Evolutionary conservation across 2,329 filamentous ascomycete genomes (phyloP).

Genomic region (Epichloe hybrida): DNA sequence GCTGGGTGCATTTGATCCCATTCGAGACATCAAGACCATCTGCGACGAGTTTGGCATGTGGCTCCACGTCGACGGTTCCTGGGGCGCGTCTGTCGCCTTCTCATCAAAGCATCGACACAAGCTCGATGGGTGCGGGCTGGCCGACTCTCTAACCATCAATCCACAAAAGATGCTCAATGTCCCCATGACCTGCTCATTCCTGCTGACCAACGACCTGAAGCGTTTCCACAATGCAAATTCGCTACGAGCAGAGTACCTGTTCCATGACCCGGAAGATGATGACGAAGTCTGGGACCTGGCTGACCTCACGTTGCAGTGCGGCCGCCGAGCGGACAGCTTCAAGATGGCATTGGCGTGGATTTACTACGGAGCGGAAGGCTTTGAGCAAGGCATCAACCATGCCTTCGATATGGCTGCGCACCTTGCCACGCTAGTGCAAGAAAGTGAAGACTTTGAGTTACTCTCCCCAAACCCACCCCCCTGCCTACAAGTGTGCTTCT

Average conservation of each 20-base stretch:
- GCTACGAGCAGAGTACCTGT: conserved; percentile 72
- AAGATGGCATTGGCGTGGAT: conserved; percentile 83
- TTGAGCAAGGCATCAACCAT: conserved; percentile 51
- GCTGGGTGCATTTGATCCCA: conserved; percentile 73
- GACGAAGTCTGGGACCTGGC: conserved; percentile 73
- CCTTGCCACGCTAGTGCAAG: conserved; percentile 45
- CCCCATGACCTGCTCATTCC: conserved; percentile 79
- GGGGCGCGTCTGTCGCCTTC: conserved; percentile 79
- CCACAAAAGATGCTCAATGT: conserved; percentile 96
- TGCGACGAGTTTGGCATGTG: conserved; percentile 63
- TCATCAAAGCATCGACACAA: conserved; percentile 47
- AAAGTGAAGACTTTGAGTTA: conserved; percentile 48
- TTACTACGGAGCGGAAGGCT: conserved; percentile 69
- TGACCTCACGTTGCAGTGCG: conserved; percentile 85
- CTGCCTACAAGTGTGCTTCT: conserved; percentile 91
- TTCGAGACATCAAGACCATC: conserved; percentile 53
- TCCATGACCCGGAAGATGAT: conserved; percentile 43
- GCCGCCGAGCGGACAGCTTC: conserved; percentile 66
- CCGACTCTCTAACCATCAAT: conserved; percentile 74
- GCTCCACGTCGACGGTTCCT: conserved; percentile 84
- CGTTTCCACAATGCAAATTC: conserved; percentile 75
- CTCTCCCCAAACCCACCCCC: conserved; percentile 65
- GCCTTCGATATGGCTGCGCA: conserved; percentile 60
- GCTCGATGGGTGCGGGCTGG: conserved; percentile 56
- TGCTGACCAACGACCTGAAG: conserved; percentile 62